A percentile compares a stretch with the other conserved stretches of the same genome.
Evolutionary conservation across 768 basidiomycete species (phyloP).

Genomic region (Clitopilus passeckerianus): DNA sequence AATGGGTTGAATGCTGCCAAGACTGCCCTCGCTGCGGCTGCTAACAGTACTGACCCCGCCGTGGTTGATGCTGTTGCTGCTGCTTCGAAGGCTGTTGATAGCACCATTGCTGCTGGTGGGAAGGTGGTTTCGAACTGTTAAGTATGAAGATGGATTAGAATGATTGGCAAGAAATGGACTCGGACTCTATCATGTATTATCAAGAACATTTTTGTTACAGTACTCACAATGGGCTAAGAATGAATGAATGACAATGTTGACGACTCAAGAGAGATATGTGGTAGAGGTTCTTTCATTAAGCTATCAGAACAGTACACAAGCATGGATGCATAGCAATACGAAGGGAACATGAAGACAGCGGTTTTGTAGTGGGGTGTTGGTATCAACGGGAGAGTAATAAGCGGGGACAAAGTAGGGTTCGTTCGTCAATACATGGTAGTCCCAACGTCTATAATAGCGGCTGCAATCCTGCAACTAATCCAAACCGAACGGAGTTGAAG

Average conservation of each 20-base stretch:
- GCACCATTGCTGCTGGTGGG: constrained; percentile 16
- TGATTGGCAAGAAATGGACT: background rate
- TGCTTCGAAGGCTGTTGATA: constrained; percentile 13
- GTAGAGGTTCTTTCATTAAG: background rate
- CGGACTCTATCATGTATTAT: background rate
- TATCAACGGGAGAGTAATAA: background rate
- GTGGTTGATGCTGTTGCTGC: constrained; percentile 13
- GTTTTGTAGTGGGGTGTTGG: background rate
- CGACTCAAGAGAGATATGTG: background rate
- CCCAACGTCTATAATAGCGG: background rate
- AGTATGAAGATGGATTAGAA: background rate
- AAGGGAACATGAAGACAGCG: background rate
- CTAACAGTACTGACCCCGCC: constrained; percentile 14
- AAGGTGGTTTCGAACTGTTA: constrained; percentile 16
- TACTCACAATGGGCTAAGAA: background rate
- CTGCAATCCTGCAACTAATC: background rate
- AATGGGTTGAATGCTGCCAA: constrained; percentile 15
- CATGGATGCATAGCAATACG: background rate
- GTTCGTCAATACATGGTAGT: background rate
- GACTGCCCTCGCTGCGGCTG: constrained; percentile 12
- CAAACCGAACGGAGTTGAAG: background rate
- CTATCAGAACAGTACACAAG: background rate
- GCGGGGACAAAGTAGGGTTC: background rate
- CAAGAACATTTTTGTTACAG: background rate
- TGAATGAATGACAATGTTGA: constrained; percentile 15